These are phyloP conservation scores for Incumbomyces delicatus DNA, from an alignment of 2,329 filamentous ascomycete species.

Conservation along the genomic window DNA sequence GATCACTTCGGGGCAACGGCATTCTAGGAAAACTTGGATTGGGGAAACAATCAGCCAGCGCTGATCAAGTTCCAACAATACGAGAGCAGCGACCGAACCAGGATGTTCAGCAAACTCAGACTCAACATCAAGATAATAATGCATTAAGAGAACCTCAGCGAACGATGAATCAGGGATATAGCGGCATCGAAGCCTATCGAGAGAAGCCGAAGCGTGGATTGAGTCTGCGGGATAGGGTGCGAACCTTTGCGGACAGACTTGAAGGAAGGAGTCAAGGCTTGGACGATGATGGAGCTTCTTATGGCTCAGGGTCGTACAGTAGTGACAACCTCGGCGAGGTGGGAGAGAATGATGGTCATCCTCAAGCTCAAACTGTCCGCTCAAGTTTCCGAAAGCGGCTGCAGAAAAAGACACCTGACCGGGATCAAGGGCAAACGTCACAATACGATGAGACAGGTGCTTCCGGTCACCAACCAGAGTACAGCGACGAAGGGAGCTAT, in stretches of 20 bases:
- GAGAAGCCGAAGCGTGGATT: conserved; percentile 22
- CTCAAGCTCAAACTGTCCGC: neutral
- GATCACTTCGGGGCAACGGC: conserved; percentile 14
- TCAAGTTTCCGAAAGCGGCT: too few relatives aligned
- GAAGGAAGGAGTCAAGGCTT: neutral
- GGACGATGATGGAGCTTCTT: conserved; percentile 1
- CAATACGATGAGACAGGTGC: too few relatives aligned
- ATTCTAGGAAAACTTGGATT: conserved; percentile 10
- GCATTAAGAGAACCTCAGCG: neutral
- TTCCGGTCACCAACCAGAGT: neutral
- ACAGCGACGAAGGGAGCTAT: conserved; percentile 2
- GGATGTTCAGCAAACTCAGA: neutral
- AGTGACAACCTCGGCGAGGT: neutral
- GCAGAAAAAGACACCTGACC: too few relatives aligned
- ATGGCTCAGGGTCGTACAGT: neutral
- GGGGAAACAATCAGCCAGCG: conserved; percentile 7
- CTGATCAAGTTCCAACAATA: conserved; percentile 1
- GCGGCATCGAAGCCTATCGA: conserved; percentile 25
- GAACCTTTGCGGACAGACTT: neutral
- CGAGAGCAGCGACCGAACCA: neutral
- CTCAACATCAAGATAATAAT: neutral
- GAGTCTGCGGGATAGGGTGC: conserved; percentile 5
- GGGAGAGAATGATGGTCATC: neutral
- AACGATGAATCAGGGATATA: conserved; percentile 19
- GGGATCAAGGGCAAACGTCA: too few relatives aligned